Conservation (phyloP, 2,329 filamentous ascomycete species). For the Bipolaris sorokiniana region DNA sequence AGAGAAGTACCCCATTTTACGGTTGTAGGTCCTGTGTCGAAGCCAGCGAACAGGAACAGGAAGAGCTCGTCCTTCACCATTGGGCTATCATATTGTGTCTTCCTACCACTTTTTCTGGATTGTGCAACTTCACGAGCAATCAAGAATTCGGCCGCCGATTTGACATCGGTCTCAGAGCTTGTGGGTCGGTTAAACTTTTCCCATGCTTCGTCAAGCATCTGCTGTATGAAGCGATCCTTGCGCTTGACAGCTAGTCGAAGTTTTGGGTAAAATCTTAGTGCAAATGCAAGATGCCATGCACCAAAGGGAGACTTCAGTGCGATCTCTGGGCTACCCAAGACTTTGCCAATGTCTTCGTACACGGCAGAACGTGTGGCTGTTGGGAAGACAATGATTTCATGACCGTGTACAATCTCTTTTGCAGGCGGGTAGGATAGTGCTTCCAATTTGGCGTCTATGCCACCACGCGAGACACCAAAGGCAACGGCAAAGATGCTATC, state of each 20-base stretch:
- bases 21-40: background rate
- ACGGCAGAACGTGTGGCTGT: background rate
- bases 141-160: background rate
- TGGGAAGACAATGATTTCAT: background rate
- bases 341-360: background rate
- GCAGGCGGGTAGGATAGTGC: background rate
- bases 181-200: background rate
- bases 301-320: background rate
- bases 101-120: background rate
- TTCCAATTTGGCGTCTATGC: background rate
- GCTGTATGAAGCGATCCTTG: background rate
- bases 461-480: background rate
- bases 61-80: slow-evolving; percentile 1
- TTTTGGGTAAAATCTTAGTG: background rate
- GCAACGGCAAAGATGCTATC: background rate
- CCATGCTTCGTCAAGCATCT: background rate
- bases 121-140: background rate
- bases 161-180: background rate
- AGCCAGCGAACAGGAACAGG: background rate
- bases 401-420: background rate
- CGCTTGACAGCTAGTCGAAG: background rate
- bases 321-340: background rate
- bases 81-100: background rate
- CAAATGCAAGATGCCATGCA: background rate
- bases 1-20: background rate